Conservation (phyloP, 306 rosid genomes). For the Inga laurina region DNA sequence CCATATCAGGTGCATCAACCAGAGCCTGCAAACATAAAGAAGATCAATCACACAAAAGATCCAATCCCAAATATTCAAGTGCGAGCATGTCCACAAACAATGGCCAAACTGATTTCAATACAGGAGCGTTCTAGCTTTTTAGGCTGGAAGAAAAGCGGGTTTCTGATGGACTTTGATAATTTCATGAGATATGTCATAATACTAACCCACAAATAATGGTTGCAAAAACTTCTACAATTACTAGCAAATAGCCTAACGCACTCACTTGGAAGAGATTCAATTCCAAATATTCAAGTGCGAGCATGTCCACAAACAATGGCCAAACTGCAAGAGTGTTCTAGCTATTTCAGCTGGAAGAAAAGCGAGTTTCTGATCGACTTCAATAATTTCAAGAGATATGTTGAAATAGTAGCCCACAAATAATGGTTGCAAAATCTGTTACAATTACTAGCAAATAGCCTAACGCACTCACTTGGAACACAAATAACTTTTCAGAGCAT, state of each 20-base stretch:
- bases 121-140: neutral
- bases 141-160: neutral
- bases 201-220: neutral
- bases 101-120: neutral
- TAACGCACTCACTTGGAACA: neutral
- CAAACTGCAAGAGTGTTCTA: neutral
- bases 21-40: conserved; percentile 60
- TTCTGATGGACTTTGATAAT: neutral
- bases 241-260: neutral
- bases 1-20: conserved; percentile 93
- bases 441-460: neutral
- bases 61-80: neutral
- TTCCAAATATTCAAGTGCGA: neutral
- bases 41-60: neutral
- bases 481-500: neutral
- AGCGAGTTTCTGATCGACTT: neutral
- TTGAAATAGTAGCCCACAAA: neutral
- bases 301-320: neutral
- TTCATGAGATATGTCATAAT: neutral
- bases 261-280: neutral
- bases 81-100: neutral
- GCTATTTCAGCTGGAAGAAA: neutral
- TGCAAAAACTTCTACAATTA: neutral
- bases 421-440: neutral
- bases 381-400: neutral